A percentile compares a stretch with the other conserved stretches of the same genome.
phyloP scores from a whole-genome alignment of 306 rosid genomes.

The Urtica urens region DNA sequence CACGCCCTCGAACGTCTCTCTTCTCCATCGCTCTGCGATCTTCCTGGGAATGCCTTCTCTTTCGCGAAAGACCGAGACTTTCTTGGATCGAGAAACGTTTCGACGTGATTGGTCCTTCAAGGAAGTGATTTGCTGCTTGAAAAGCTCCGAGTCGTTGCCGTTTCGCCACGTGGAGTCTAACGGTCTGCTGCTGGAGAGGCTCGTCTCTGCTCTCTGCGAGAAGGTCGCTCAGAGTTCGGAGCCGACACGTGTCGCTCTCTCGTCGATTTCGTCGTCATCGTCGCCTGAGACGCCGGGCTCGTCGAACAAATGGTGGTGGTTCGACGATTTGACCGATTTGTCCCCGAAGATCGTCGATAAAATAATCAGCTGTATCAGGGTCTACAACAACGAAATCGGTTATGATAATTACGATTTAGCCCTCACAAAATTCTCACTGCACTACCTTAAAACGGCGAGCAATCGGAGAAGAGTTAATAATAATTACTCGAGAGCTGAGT shows the following conservation, averaged over 20 bases:
- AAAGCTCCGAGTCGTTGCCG: constrained; percentile 27
- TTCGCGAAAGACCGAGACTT: constrained; percentile 41
- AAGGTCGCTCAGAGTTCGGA: constrained; percentile 48
- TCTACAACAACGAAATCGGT: constrained; percentile 24
- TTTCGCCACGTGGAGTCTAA: constrained; percentile 30
- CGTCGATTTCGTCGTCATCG: constrained; percentile 32
- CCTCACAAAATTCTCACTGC: constrained; percentile 57
- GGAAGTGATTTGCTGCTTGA: constrained; percentile 38
- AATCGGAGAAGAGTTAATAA: constrained; percentile 18
- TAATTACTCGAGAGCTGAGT: constrained; percentile 22
- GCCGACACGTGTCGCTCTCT: constrained; percentile 13
- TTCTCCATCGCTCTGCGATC: constrained; percentile 46
- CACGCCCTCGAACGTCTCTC: constrained; percentile 40
- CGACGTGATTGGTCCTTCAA: constrained; percentile 58
- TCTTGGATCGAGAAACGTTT: constrained; percentile 39
- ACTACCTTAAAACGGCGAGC: constrained; percentile 41
- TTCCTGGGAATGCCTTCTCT: constrained; percentile 46
- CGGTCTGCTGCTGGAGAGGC: constrained; percentile 46
- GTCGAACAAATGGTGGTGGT: constrained; percentile 61
- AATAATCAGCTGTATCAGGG: constrained; percentile 33
- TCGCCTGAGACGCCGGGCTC: constrained; percentile 40
- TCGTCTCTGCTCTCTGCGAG: constrained; percentile 37
- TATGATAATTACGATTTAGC: constrained; percentile 34
- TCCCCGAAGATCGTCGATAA: constrained; percentile 52
- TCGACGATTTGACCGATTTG: constrained; percentile 48